Evolutionary conservation across 768 basidiomycete genomes (phyloP), one percentile per base, ranked within the genome.

Genomic region (Dentipellis fragilis): DNA sequence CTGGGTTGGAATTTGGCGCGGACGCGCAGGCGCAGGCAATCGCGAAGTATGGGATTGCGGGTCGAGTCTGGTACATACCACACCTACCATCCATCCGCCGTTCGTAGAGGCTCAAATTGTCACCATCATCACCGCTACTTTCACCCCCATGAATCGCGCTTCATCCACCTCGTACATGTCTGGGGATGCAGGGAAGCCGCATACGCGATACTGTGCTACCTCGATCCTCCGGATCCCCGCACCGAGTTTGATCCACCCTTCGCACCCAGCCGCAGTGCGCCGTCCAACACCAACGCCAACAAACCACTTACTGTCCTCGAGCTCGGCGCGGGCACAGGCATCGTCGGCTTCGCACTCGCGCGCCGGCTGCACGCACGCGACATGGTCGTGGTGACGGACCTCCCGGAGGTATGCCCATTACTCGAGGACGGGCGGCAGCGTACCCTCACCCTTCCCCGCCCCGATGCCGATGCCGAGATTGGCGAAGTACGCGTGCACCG

Each of bases 281-380:
- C 19, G 42, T 16, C 84, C 58, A 59, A 73, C 54, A 47, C 42
- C 19, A 16, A n/a, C 8, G 9, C 84, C 58, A 59, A 73, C 54
- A 47, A 17, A 52, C 57, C 66, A 29, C 59, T 65, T 16, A 72
- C 73, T 0, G 70, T 84, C 12, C 66, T 95, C 52, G 91, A 94
- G 68, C 76, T 93, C 4, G 92, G 91, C 10, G 85, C 89, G 10
- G 90, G 93, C 2, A 78, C 82, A 17, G 83, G 90, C 19, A 70
- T 85, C 52, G 80, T 87, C 10, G 79, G 71, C 10, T 67, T 76
- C 19, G 66, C 69, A 6, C 62, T 80, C 12, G 80, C 83, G 49
- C 62, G 72, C 2, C 55, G 76, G 37, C 73, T 88, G 17, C 49
- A 42, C 0, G 54, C 57, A 6, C 56, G 56, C 16, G 68, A 67